Conservation (phyloP, 495 filamentous ascomycete species). For the Articulospora tetracladia region DNA sequence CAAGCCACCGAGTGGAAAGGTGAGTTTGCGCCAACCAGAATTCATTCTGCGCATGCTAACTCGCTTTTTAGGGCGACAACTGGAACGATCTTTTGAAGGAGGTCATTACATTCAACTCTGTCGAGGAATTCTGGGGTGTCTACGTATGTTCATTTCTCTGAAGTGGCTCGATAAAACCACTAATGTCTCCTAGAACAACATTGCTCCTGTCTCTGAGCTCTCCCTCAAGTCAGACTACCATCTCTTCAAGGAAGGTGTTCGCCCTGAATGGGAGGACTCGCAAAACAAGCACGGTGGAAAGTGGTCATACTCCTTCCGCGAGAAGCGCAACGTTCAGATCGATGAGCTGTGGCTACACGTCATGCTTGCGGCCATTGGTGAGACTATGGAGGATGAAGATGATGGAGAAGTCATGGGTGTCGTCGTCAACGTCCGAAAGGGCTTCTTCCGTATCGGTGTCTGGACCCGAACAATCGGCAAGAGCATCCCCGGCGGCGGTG, state of each 20-base stretch:
- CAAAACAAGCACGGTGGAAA: constrained; percentile 99
- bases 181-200: constrained; percentile 76
- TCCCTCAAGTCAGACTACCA: constrained; percentile 98
- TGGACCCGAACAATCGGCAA: constrained; percentile 93
- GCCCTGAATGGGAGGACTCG: constrained; percentile 95
- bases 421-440: constrained; percentile 97
- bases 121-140: constrained; percentile 99
- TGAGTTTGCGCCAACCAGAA: constrained; percentile 33
- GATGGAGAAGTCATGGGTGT: constrained; percentile 99
- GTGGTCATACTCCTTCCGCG: constrained; percentile 96
- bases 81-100: constrained; percentile 98
- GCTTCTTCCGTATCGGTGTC: constrained; percentile 89
- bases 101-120: constrained; percentile 95
- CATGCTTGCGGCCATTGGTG: constrained; percentile 93
- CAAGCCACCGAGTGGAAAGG: constrained; percentile 96
- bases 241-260: constrained; percentile 95
- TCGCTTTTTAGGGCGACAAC: constrained; percentile 73
- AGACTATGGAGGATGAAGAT: constrained; percentile 92
- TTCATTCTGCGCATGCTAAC: constrained; percentile 2
- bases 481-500: constrained; percentile 69
- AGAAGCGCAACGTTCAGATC: constrained; percentile 84
- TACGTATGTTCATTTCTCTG: constrained; percentile 65
- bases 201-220: constrained; percentile 90
- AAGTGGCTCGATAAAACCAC: not conserved
- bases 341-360: constrained; percentile 97